Evolutionary conservation across 1,139 yeast species (phyloP).

Genomic region (Zygosaccharomyces sapae): DNA sequence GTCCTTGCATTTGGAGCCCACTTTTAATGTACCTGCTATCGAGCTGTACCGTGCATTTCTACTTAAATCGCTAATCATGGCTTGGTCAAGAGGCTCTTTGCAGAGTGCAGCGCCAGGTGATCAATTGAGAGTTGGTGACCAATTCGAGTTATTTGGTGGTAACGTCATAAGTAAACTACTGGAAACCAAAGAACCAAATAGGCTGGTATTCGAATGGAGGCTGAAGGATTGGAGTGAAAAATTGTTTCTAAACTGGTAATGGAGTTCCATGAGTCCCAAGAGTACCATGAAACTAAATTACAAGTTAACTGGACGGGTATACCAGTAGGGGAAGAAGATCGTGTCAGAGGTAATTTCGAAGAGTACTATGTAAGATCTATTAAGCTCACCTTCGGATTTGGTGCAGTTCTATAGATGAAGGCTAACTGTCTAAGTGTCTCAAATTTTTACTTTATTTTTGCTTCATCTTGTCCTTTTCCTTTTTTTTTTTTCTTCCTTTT

Average conservation of each 20-base stretch:
- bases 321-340: conserved; percentile 93
- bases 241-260: conserved; percentile 64
- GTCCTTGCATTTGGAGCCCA: conserved; percentile 69
- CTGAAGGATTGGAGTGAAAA: conserved; percentile 81
- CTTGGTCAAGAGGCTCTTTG: conserved; percentile 49
- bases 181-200: conserved; percentile 50
- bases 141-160: conserved; percentile 80
- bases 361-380: conserved; percentile 84
- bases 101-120: conserved; percentile 11
- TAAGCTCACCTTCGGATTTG: conserved; percentile 89
- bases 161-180: conserved; percentile 69
- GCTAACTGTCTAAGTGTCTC: too few relatives aligned
- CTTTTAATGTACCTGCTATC: conserved; percentile 82
- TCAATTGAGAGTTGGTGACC: conserved; percentile 48
- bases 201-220: conserved; percentile 78
- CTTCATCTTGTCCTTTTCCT: too few relatives aligned
- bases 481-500: too few relatives aligned
- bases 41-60: conserved; percentile 73
- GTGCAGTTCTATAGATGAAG: conserved; percentile 56
- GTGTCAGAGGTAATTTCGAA: conserved; percentile 78
- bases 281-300: conserved; percentile 78
- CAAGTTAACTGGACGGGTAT: conserved; percentile 82
- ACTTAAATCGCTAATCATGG: conserved; percentile 72
- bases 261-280: conserved; percentile 57
- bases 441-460: too few relatives aligned